These are phyloP conservation scores for Penicillium arizonense DNA, from an alignment of 495 filamentous ascomycete species.

Conservation along the genomic window DNA sequence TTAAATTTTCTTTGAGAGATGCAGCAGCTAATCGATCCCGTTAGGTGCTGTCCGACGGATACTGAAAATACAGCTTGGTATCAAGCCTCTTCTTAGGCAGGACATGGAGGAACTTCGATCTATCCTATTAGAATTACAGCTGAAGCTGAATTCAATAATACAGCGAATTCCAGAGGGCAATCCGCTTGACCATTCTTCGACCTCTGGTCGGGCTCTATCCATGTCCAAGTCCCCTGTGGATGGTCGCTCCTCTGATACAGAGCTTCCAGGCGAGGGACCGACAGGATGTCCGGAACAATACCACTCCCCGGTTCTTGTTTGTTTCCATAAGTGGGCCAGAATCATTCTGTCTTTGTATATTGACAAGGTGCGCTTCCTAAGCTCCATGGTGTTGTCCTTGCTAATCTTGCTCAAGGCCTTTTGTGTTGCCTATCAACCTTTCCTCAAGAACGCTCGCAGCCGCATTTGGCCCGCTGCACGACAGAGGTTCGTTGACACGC, in stretches of 20 bases:
- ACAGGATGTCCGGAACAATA: conserved; percentile 45
- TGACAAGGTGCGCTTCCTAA: conserved; percentile 35
- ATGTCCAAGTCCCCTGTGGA: conserved; percentile 33
- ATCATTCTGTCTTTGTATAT: conserved; percentile 46
- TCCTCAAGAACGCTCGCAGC: conserved; percentile 56
- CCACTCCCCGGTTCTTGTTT: conserved; percentile 41
- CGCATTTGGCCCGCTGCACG: conserved; percentile 52
- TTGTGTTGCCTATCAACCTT: conserved; percentile 55
- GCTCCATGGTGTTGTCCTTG: too few relatives aligned
- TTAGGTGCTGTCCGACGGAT: conserved; percentile 45
- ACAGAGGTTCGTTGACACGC: conserved; percentile 38
- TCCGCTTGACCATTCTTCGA: conserved; percentile 2
- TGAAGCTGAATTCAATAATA: conserved; percentile 42
- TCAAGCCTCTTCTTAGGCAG: conserved; percentile 38
- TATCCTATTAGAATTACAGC: conserved; percentile 45
- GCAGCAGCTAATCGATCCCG: conserved; percentile 11
- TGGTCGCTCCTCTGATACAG: conserved; percentile 20
- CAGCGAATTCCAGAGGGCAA: conserved; percentile 37
- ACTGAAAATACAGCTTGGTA: conserved; percentile 46
- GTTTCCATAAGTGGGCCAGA: conserved; percentile 47
- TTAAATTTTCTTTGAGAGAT: background rate
- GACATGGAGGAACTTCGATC: conserved; percentile 47
- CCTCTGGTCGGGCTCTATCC: conserved; percentile 25
- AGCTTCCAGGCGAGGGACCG: conserved; percentile 37
- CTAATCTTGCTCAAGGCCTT: conserved; percentile 35